These are phyloP conservation scores for Termitomyces sp. DNA, from an alignment of 768 basidiomycete genomes.

Conservation along the genomic window DNA sequence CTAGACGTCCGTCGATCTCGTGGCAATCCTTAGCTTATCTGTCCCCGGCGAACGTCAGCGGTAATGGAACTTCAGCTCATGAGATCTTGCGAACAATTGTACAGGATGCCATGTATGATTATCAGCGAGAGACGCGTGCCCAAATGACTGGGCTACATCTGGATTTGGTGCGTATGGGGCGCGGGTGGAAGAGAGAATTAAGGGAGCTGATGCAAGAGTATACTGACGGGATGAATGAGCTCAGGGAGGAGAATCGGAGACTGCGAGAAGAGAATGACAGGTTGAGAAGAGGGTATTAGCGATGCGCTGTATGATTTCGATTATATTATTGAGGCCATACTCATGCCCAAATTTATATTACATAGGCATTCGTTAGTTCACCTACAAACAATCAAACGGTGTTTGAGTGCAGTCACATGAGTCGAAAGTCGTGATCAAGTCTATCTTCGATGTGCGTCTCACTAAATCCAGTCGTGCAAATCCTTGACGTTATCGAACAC, in stretches of 20 bases:
- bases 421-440: no score
- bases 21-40: constrained; percentile 38
- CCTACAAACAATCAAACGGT: background rate
- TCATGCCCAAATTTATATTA: background rate
- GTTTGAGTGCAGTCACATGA: no score
- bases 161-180: constrained; percentile 66
- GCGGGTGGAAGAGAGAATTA: constrained; percentile 63
- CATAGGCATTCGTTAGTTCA: background rate
- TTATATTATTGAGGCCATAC: background rate
- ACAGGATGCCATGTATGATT: constrained; percentile 69
- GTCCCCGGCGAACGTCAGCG: constrained; percentile 13
- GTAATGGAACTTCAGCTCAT: constrained; percentile 35
- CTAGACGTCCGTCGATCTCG: constrained; percentile 34
- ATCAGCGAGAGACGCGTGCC: constrained; percentile 60
- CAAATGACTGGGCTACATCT: constrained; percentile 73
- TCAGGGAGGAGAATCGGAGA: constrained; percentile 64
- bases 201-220: constrained; percentile 56
- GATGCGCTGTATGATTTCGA: background rate
- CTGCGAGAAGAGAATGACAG: constrained; percentile 64
- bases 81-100: constrained; percentile 61
- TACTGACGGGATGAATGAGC: constrained; percentile 48
- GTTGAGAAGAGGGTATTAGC: constrained; percentile 33
- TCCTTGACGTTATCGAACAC: no score
- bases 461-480: background rate
- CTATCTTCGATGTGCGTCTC: no score